phyloP scores from a whole-genome alignment of 139 green algal species.

The Micractinium sp. region DNA sequence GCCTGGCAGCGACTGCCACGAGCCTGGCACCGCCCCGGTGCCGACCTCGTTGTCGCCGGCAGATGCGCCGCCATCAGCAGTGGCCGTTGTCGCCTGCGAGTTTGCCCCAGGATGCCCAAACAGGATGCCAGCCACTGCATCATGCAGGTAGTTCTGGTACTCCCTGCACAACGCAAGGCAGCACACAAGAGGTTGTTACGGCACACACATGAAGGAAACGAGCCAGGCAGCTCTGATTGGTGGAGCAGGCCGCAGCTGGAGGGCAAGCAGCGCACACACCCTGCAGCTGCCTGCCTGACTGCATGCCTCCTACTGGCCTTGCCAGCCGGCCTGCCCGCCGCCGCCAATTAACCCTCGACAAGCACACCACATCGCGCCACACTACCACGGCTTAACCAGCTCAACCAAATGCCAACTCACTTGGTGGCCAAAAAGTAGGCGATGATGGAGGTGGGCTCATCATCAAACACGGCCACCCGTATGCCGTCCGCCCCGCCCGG shows the following conservation, averaged over 20 bases:
- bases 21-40: background rate
- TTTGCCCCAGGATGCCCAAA: background rate
- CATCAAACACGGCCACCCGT: constrained; percentile 72
- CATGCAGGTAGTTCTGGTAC: constrained; percentile 70
- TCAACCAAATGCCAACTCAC: too few species aligned
- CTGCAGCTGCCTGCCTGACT: too few species aligned
- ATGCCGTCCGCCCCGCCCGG: constrained; percentile 57
- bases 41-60: background rate
- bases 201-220: background rate
- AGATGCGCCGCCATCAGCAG: background rate
- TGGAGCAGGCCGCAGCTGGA: background rate
- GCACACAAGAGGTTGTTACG: background rate
- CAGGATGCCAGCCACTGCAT: constrained; percentile 33
- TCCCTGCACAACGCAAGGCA: constrained; percentile 26
- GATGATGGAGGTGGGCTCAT: constrained; percentile 84
- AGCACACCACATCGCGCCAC: background rate
- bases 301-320: too few species aligned
- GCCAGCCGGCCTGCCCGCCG: background rate
- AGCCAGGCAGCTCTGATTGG: background rate
- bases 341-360: too few species aligned
- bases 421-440: constrained; percentile 79
- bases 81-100: background rate
- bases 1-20: constrained; percentile 5
- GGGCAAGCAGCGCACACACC: background rate
- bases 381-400: too few species aligned